Conservation (phyloP, 306 rosid genomes). For the Cercis canadensis region DNA sequence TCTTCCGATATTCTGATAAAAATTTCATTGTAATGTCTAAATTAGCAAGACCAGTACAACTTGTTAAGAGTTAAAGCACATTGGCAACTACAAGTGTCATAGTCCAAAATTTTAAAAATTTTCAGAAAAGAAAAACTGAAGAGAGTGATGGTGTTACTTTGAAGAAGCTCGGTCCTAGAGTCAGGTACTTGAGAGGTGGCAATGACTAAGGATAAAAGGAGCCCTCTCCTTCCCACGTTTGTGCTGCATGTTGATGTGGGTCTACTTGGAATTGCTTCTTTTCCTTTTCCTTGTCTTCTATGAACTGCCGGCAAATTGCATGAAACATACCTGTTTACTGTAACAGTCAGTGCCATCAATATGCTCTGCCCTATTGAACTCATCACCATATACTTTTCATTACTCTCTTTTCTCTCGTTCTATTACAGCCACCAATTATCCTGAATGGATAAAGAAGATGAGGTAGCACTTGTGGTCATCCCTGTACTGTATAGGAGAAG, state of each 20-base stretch:
- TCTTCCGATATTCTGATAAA: constrained; percentile 77
- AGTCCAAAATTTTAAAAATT: no score
- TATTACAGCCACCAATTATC: constrained; percentile 46
- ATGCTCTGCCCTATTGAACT: constrained; percentile 77
- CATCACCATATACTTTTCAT: constrained; percentile 45
- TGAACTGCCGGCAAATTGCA: constrained; percentile 78
- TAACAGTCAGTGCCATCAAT: constrained; percentile 65
- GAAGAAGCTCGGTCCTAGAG: constrained; percentile 69
- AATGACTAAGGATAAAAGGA: constrained; percentile 57
- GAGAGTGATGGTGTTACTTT: constrained; percentile 56
- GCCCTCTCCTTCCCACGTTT: constrained; percentile 63
- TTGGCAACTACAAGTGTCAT: neutral
- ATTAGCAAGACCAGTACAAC: neutral
- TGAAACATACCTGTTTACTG: constrained; percentile 74
- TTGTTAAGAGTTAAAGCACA: neutral
- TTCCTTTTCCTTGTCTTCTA: constrained; percentile 38
- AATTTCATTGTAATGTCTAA: neutral
- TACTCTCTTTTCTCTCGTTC: constrained; percentile 3
- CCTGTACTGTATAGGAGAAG: no score
- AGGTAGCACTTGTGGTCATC: constrained; percentile 30
- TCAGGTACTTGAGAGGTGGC: constrained; percentile 66
- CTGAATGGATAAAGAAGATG: constrained; percentile 42
- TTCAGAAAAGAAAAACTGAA: neutral
- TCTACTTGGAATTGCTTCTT: constrained; percentile 14
- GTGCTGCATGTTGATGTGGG: constrained; percentile 19